Conservation (phyloP, 345 rosid genomes). For the Eucalyptus cladocalyx region DNA sequence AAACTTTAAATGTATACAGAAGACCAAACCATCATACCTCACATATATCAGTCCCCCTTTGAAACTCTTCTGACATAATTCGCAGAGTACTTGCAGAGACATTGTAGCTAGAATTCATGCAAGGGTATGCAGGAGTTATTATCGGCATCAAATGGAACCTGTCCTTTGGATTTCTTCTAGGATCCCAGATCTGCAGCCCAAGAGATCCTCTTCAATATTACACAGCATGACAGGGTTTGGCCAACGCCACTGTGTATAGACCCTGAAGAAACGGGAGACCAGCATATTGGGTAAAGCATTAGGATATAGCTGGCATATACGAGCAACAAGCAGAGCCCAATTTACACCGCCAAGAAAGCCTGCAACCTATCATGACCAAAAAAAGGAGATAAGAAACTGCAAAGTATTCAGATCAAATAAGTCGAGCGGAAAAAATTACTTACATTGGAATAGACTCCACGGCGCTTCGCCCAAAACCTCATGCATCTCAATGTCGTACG, state of each 20-base stretch:
- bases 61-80: constrained; percentile 86
- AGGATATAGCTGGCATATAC: constrained; percentile 96
- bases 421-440: neutral
- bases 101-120: constrained; percentile 97
- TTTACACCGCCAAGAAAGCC: constrained; percentile 99
- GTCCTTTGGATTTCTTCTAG: constrained; percentile 82
- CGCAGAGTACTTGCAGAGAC: constrained; percentile 85
- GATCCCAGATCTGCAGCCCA: constrained; percentile 97
- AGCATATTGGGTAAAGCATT: constrained; percentile 94
- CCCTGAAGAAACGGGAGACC: constrained; percentile 89
- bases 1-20: neutral
- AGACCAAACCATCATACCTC: constrained; percentile 42
- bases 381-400: neutral
- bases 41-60: constrained; percentile 84
- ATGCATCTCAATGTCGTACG: constrained; percentile 91
- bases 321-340: constrained; percentile 98
- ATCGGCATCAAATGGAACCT: constrained; percentile 90
- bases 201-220: constrained; percentile 78
- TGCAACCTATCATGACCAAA: constrained; percentile 45
- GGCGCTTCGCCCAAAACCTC: constrained; percentile 95
- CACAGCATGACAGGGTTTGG: constrained; percentile 97
- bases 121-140: constrained; percentile 96
- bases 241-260: constrained; percentile 95
- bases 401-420: neutral
- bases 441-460: constrained; percentile 99